Conservation (phyloP, 345 rosid genomes). For the Salix brachista region DNA sequence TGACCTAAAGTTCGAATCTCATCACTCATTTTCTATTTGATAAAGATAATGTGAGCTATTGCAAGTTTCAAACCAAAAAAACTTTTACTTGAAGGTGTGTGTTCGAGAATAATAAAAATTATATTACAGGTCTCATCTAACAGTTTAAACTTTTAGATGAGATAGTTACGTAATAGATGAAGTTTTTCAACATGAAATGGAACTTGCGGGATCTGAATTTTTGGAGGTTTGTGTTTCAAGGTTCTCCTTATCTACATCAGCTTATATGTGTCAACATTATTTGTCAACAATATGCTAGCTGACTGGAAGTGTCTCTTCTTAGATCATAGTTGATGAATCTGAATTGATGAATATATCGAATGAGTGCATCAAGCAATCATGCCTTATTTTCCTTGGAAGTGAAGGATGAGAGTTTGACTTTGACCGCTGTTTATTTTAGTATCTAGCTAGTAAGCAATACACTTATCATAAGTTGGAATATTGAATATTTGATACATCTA, state of each 20-base stretch:
- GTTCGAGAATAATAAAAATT: too few species aligned
- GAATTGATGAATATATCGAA: not conserved
- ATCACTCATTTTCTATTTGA: too few species aligned
- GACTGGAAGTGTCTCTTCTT: not conserved
- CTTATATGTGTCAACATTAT: too few species aligned
- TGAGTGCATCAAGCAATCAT: not conserved
- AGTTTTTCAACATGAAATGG: constrained; percentile 52
- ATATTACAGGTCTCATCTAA: too few species aligned
- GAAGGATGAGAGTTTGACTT: not conserved
- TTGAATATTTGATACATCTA: constrained; percentile 3
- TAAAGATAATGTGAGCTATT: too few species aligned
- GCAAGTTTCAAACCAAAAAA: too few species aligned
- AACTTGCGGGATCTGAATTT: constrained; percentile 76
- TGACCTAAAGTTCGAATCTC: too few species aligned
- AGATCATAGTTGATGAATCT: not conserved
- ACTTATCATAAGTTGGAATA: not conserved
- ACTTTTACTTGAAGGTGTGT: too few species aligned
- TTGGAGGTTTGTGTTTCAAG: constrained; percentile 48
- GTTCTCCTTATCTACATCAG: not conserved
- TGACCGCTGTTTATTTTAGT: not conserved
- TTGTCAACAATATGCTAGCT: not conserved
- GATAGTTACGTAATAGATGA: too few species aligned
- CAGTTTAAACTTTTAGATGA: too few species aligned
- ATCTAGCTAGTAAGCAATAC: not conserved
- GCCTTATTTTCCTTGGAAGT: not conserved